Base-by-base conservation (phyloP, 192 early-diverging fungal genomes). In the Obelidium mucronatum region DNA sequence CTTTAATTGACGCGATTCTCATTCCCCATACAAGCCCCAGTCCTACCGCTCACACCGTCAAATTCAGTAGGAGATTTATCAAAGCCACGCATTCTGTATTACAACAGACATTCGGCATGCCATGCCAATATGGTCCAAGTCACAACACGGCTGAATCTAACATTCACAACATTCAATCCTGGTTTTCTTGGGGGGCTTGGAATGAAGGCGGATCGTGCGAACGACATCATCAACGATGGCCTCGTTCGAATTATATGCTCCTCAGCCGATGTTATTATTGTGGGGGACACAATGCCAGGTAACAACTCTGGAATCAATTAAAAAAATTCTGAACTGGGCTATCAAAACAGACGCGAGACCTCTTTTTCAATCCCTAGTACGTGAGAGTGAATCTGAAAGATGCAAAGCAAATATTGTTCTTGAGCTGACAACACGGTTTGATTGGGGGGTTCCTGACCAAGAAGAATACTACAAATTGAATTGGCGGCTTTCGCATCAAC, bases 221-320 rank as follows among this genome's bases (percentile, higher is more conserved):
- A 74, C 34, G 28, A 37, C n/a, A 54, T 51, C 39, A 74, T 74
- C 60, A 62, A 74, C 33, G 72, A 74, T 48, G 72, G 72, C 24
- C 36, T 74, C 22, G 72, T 74, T 4, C 17, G 60, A 8, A 11
- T 54, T 3, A 31, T 74, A 5, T 74, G 72, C 60, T 24, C 35
- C n/a, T 6, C 60, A 11, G 60, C 59, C 19, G 75, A 76, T 67
- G 68, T 76, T 15, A 71, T 76, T 22, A 71, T 76, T 54, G 75
- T 76, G 0, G 75, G 54, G 31, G 75, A 76, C 35, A 76, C 75
- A n/a, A 76, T 69, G 55, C 75, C 75, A 67, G 75, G 75, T 76
- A 0, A 48, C 44, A 48, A 48, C 19, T 19, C n/a, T n/a, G n/a
- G n/a, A n/a, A n/a, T n/a, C n/a, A n/a, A n/a, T n/a, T n/a, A n/a